Percentiles rank a stretch among this genome's conserved stretches.
Conservation (phyloP, 768 basidiomycete genomes). For the Wakefieldia striispora region DNA sequence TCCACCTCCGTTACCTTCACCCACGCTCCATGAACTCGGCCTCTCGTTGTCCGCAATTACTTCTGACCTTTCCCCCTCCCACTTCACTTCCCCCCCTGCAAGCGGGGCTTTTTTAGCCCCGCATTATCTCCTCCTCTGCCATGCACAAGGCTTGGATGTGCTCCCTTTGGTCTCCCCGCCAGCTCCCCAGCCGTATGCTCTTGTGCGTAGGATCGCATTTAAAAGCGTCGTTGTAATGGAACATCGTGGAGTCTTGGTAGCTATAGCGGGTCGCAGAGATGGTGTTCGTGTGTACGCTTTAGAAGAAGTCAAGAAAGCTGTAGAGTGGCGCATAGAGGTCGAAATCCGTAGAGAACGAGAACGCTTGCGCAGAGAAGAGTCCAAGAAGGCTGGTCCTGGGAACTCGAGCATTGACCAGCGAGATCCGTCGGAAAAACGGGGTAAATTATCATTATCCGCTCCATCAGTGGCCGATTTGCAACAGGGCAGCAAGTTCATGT, state of each 20-base stretch:
- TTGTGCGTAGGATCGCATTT: conserved; percentile 78
- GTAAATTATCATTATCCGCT: conserved; percentile 50
- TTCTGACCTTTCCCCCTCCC: conserved; percentile 65
- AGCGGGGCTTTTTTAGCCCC: conserved; percentile 80
- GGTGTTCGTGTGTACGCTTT: conserved; percentile 87
- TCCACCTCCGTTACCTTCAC: conserved; percentile 69
- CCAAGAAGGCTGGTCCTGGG: conserved; percentile 49
- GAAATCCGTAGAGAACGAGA: conserved; percentile 77
- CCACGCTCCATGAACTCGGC: conserved; percentile 72
- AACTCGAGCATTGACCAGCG: conserved; percentile 36
- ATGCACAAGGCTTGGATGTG: conserved; percentile 83
- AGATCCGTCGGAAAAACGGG: conserved; percentile 45
- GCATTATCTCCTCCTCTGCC: conserved; percentile 80
- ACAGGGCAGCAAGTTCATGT: conserved; percentile 18
- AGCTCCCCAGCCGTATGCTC: conserved; percentile 71
- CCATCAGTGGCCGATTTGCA: conserved; percentile 38
- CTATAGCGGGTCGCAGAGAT: conserved; percentile 82
- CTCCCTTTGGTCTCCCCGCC: conserved; percentile 78
- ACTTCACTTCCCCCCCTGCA: conserved; percentile 72
- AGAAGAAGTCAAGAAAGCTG: conserved; percentile 80
- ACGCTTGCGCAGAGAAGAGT: conserved; percentile 62
- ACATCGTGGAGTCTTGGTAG: conserved; percentile 85
- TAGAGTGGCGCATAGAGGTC: conserved; percentile 85
- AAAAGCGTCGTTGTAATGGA: conserved; percentile 92
- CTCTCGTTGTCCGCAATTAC: conserved; percentile 69